Percentiles rank a stretch among this genome's conserved stretches.
Conservation (phyloP, 768 basidiomycete species). For the Boletus insuetus region DNA sequence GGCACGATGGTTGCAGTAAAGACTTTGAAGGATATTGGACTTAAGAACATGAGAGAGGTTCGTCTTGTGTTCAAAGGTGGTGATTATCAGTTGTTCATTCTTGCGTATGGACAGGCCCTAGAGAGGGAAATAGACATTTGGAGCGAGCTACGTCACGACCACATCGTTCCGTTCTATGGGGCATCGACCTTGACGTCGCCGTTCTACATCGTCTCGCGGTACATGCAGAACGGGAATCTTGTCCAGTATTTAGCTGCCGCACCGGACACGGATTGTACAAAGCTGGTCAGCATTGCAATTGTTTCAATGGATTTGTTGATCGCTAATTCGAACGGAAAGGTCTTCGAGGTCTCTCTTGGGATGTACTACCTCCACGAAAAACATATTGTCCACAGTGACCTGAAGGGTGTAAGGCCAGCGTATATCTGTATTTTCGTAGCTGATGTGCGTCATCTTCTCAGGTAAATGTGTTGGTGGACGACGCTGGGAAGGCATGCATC, state of each 20-base stretch:
- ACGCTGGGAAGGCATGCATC: constrained; percentile 29
- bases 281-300: neutral
- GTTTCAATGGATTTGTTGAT: neutral
- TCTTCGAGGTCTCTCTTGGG: constrained; percentile 12
- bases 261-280: neutral
- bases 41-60: neutral
- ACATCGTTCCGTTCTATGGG: constrained; percentile 14
- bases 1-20: constrained; percentile 5
- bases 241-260: constrained; percentile 1
- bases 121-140: constrained; percentile 11
- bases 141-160: constrained; percentile 9
- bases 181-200: constrained; percentile 2
- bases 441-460: neutral
- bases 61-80: neutral
- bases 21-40: neutral
- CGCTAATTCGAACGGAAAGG: neutral
- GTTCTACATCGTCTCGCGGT: constrained; percentile 7
- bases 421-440: neutral
- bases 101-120: neutral
- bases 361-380: constrained; percentile 16
- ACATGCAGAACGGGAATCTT: constrained; percentile 7
- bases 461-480: constrained; percentile 34
- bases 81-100: neutral
- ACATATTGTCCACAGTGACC: constrained; percentile 27
- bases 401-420: constrained; percentile 24